phyloP scores from a whole-genome alignment of 768 basidiomycete genomes.

The Brasilioporus rufonigricans region DNA sequence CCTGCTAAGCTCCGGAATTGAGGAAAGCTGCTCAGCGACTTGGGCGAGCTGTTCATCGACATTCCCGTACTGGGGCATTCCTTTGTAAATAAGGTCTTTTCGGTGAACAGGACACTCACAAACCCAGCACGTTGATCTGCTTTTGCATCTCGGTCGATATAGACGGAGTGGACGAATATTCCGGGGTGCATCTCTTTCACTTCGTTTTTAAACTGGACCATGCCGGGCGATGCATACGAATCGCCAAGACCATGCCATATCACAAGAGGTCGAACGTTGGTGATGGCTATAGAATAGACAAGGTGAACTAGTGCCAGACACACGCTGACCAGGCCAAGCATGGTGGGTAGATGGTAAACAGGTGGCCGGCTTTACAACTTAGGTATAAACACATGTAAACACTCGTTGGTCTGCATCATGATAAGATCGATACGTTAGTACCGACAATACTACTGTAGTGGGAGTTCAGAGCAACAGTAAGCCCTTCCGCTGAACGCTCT shows the following conservation, averaged over 20 bases:
- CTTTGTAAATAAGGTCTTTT: slow-evolving; percentile 2
- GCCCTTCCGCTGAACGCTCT: too few species aligned
- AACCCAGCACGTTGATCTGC: slow-evolving; percentile 69
- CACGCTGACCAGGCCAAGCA: slow-evolving; percentile 12
- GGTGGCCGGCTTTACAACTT: too few species aligned
- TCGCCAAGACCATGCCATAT: slow-evolving; percentile 87
- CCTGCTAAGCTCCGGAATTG: slow-evolving; percentile 56
- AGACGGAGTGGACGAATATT: slow-evolving; percentile 75
- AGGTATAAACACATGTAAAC: too few species aligned
- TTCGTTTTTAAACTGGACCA: slow-evolving; percentile 58
- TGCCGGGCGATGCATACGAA: slow-evolving; percentile 68
- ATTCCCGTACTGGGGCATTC: slow-evolving; percentile 62
- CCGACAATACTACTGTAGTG: too few species aligned
- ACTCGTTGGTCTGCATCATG: too few species aligned
- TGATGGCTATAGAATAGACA: slow-evolving; percentile 13
- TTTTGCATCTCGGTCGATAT: slow-evolving; percentile 58
- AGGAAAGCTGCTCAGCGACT: slow-evolving; percentile 63
- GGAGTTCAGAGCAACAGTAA: too few species aligned
- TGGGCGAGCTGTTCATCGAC: slow-evolving; percentile 65
- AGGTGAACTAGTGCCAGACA: slow-evolving; percentile 16
- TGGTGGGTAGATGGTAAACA: slow-evolving; percentile 1
- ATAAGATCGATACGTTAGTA: too few species aligned
- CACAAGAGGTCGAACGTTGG: slow-evolving; percentile 52
- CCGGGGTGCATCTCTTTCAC: slow-evolving; percentile 67
- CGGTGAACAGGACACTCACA: slow-evolving; percentile 46